Evolutionary conservation across 1,284 basidiomycete genomes (phyloP).

Genomic region (Apiotrichum akiyoshidainum): DNA sequence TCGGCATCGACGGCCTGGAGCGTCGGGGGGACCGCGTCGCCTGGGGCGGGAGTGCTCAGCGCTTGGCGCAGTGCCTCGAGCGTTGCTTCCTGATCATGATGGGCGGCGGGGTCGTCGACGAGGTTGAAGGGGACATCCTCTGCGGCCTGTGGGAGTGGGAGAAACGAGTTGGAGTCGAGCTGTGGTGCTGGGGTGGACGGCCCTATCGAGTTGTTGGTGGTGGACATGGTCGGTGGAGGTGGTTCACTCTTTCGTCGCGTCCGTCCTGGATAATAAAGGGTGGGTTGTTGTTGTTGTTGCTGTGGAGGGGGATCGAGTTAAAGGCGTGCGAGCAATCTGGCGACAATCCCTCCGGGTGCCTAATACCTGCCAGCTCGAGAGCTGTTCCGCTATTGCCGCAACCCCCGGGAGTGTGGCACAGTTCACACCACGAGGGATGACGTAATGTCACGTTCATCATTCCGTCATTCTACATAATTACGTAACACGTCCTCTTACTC

Average conservation of each 20-base stretch:
- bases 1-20: slow-evolving; percentile 6
- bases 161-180: slow-evolving; percentile 12
- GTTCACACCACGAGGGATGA: no score
- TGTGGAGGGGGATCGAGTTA: not conserved
- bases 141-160: slow-evolving; percentile 7
- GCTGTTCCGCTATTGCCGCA: no score
- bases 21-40: slow-evolving; percentile 1
- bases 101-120: slow-evolving; percentile 15
- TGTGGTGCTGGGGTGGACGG: not conserved
- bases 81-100: slow-evolving; percentile 29
- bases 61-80: slow-evolving; percentile 38
- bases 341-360: not conserved
- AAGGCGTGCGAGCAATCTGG: slow-evolving; percentile 14
- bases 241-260: not conserved
- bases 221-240: slow-evolving; percentile 2
- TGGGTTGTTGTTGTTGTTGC: not conserved
- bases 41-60: slow-evolving; percentile 18
- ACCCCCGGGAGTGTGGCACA: not conserved
- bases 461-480: not conserved
- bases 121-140: slow-evolving; percentile 22
- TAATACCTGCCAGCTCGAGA: no score
- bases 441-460: not conserved
- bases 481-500: slow-evolving; percentile 48
- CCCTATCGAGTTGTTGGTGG: not conserved
- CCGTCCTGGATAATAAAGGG: no score